phyloP scores from a whole-genome alignment of 495 filamentous ascomycete genomes.

The Neurospora sp. region DNA sequence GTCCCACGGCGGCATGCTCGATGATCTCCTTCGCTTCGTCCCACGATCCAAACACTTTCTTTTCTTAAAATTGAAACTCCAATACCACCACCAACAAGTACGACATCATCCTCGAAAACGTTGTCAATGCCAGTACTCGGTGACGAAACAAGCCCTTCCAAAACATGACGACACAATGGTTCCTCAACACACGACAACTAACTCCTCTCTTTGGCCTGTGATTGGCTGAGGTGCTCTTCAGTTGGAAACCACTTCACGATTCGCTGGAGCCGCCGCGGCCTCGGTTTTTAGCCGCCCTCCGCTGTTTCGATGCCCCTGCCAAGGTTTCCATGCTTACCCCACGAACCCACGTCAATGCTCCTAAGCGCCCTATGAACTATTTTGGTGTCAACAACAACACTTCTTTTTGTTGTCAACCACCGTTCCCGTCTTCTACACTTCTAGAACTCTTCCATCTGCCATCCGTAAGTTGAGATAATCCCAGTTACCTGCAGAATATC shows the following conservation, averaged over 20 bases:
- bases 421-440: not conserved
- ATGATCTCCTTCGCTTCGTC: not conserved
- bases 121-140: not conserved
- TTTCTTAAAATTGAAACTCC: not conserved
- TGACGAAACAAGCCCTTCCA: not conserved
- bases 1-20: not conserved
- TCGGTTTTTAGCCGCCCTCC: not conserved
- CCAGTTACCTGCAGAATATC: not conserved
- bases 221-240: not conserved
- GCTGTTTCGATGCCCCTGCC: not conserved
- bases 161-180: not conserved
- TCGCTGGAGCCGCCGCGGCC: not conserved
- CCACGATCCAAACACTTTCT: not conserved
- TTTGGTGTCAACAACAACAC: not conserved
- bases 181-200: not conserved
- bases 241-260: not conserved
- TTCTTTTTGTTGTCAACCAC: not conserved
- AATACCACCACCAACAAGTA: not conserved
- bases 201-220: not conserved
- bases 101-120: not conserved
- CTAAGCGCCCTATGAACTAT: not conserved
- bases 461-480: not conserved
- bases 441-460: not conserved
- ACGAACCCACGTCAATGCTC: not conserved
- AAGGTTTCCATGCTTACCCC: not conserved